Conservation (phyloP, 176 grass and related monocot genomes). For the Dendrocalamus sinicus region DNA sequence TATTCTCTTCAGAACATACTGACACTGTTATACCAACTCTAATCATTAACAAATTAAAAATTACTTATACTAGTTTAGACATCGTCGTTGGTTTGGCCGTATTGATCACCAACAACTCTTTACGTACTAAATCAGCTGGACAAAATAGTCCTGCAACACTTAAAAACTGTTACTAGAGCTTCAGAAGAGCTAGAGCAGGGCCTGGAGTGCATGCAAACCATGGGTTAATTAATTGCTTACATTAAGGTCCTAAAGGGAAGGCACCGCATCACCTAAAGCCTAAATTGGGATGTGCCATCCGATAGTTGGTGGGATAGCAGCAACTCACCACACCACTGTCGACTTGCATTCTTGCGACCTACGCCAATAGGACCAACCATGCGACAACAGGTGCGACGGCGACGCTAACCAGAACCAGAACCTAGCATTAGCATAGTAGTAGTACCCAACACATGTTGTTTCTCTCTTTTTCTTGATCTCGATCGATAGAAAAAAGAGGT, state of each 20-base stretch:
- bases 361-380: conserved; percentile 31
- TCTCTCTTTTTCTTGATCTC: neutral
- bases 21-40: neutral
- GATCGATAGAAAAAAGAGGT: neutral
- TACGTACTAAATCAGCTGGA: neutral
- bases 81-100: neutral
- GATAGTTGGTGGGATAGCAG: conserved; percentile 52
- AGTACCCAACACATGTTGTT: neutral
- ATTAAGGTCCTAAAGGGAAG: conserved; percentile 32
- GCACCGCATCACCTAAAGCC: conserved; percentile 21
- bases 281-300: neutral
- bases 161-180: neutral
- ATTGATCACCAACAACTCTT: conserved; percentile 22
- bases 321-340: conserved; percentile 51
- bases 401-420: conserved; percentile 14
- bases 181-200: neutral
- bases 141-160: neutral
- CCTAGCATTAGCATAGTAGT: neutral
- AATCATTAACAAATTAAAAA: neutral
- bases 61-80: neutral
- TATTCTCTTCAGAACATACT: neutral
- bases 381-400: conserved; percentile 38
- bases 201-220: neutral
- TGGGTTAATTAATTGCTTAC: neutral
- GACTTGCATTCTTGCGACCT: conserved; percentile 23